Evolutionary conservation across 2,329 filamentous ascomycete species (phyloP), one percentile per base, ranked within the genome.

Genomic region (Alternaria rosae): DNA sequence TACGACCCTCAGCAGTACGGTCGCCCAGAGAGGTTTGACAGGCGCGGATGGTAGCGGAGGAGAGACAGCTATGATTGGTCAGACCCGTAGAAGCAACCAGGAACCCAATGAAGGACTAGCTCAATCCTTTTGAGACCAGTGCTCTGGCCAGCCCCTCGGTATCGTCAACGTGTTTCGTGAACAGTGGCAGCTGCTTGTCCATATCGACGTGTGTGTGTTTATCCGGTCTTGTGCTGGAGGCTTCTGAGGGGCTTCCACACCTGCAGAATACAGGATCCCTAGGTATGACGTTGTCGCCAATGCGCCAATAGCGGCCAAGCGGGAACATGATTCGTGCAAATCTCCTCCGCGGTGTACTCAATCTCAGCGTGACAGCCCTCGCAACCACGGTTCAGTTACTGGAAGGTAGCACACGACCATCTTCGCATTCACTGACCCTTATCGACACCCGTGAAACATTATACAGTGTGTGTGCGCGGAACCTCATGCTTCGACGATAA

Each of bases 1-100:
- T 85, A 83, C 69, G 76, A 84, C 64, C 82, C 82, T 15, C 79
- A 81, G 70, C 75, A 81, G 67, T 78, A 80, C 53, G 70, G 66
- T 20, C 77, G 78, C 15, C 81, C 74, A 6, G 53, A 76, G 64
- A 59, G 64, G 17, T 71, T 78, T 47, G 72, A 77, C 43, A 64
- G 62, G 28, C 68, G 75, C 10, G 69, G 64, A 10, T 77, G 75
- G 75, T 76, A 72, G 61, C 42, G 38, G 25, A 44, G 53, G 26
- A 45, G 25, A 35, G 25, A 25, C 21, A 26, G 12, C 26, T 58
- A 11, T 45, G 55, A 58, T 58, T 53, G 55, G 55, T 43, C n/a
- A 56, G n/a, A 15, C 42, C n/a, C 21, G 2, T 12, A 45, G 42
- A 23, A 47, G 53, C 26, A 35, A 23, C 21, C 23, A 38, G 28